phyloP scores from a whole-genome alignment of 345 rosid species.

The Citrus unshiu region DNA sequence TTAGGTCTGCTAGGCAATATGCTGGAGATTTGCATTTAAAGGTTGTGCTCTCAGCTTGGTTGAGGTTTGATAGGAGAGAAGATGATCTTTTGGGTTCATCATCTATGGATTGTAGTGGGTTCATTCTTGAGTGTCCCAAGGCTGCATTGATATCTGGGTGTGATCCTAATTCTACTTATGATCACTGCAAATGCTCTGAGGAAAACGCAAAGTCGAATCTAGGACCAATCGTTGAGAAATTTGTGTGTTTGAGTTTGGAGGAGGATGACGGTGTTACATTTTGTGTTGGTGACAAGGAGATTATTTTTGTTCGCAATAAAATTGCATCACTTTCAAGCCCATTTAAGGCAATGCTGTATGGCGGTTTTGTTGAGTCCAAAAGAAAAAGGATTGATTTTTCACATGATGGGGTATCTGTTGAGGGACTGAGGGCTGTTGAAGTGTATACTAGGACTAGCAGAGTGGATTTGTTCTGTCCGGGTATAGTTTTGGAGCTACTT shows the following conservation, averaged over 20 bases:
- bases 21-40: conserved; percentile 70
- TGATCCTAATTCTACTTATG: conserved; percentile 40
- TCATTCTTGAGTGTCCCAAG: conserved; percentile 58
- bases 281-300: conserved; percentile 50
- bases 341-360: conserved; percentile 74
- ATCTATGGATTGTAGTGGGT: conserved; percentile 49
- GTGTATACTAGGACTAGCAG: conserved; percentile 63
- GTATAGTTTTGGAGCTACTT: conserved; percentile 70
- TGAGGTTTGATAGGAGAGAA: conserved; percentile 74
- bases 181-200: conserved; percentile 39
- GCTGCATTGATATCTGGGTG: conserved; percentile 45
- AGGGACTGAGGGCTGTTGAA: conserved; percentile 77
- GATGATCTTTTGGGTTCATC: conserved; percentile 61
- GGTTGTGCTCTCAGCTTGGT: conserved; percentile 83
- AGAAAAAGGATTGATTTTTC: conserved; percentile 59
- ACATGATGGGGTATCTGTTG: conserved; percentile 47
- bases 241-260: conserved; percentile 31
- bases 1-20: conserved; percentile 56
- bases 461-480: conserved; percentile 51
- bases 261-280: conserved; percentile 50
- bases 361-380: conserved; percentile 66
- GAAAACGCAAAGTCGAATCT: conserved; percentile 6
- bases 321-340: conserved; percentile 77
- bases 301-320: conserved; percentile 50
- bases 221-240: conserved; percentile 8